phyloP scores from a whole-genome alignment of 2,329 filamentous ascomycete species.

The Passalora sequoiae region DNA sequence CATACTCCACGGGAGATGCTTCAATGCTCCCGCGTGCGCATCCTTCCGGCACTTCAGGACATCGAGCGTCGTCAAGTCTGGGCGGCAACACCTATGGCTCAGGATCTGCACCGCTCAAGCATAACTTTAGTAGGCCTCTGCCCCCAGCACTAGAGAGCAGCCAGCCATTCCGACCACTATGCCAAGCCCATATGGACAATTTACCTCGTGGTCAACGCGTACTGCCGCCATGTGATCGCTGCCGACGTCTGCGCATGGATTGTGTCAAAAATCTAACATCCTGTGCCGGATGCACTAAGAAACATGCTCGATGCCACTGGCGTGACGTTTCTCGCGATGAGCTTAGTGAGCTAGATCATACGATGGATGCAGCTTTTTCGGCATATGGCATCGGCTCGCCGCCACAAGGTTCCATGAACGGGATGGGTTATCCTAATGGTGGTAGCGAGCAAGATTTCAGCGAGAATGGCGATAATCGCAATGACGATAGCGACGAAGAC shows the following conservation, averaged over 20 bases:
- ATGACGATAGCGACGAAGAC: constrained; percentile 31
- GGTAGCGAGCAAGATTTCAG: constrained; percentile 2
- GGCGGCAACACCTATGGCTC: constrained; percentile 15
- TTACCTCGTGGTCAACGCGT: constrained; percentile 69
- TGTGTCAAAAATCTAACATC: constrained; percentile 83
- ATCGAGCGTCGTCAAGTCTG: constrained; percentile 26
- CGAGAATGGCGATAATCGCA: constrained; percentile 18
- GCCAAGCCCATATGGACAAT: constrained; percentile 63
- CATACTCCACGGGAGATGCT: constrained; percentile 20
- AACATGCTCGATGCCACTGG: constrained; percentile 86
- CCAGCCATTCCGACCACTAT: constrained; percentile 35
- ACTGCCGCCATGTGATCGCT: constrained; percentile 77
- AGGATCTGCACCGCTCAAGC: constrained; percentile 26
- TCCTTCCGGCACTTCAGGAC: constrained; percentile 7
- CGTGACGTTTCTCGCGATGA: constrained; percentile 74
- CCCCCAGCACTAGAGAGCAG: constrained; percentile 33
- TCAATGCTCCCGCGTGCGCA: constrained; percentile 2
- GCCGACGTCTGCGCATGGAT: constrained; percentile 70
- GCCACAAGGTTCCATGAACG: constrained; percentile 5
- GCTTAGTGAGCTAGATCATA: constrained; percentile 31
- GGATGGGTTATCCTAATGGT: constrained; percentile 24
- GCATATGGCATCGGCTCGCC: constrained; percentile 6
- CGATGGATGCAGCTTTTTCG: constrained; percentile 25
- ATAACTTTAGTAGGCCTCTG: constrained; percentile 36
- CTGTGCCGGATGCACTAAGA: constrained; percentile 82